These are phyloP conservation scores for Cubamyces lactineus DNA, from an alignment of 768 basidiomycete species.

Conservation along the genomic window DNA sequence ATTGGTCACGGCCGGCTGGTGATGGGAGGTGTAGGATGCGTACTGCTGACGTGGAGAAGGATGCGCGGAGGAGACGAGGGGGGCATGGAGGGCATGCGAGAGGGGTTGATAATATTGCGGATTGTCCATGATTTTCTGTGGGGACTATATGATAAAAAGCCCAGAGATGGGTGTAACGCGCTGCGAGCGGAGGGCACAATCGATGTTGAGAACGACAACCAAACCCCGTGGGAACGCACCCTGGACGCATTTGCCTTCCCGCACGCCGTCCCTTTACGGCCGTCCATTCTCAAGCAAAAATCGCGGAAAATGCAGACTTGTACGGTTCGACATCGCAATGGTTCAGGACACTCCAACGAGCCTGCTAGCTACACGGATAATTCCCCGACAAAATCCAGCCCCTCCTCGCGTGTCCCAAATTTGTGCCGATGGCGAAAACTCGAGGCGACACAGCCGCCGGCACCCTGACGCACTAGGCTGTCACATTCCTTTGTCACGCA, in stretches of 20 bases:
- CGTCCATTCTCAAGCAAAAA: not conserved
- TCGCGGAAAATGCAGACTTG: not conserved
- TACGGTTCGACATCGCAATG: not conserved
- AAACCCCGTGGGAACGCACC: conserved; percentile 30
- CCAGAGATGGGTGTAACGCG: conserved; percentile 30
- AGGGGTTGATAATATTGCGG: conserved; percentile 83
- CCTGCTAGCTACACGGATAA: not conserved
- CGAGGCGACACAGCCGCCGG: conserved; percentile 26
- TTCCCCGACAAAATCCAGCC: not conserved
- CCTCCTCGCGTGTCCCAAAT: conserved; percentile 19
- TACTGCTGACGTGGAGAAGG: conserved; percentile 33
- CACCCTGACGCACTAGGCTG: not conserved
- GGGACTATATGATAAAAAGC: conserved; percentile 25
- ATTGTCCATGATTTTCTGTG: conserved; percentile 54
- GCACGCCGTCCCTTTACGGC: conserved; percentile 13
- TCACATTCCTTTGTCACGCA: conserved; percentile 10
- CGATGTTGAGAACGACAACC: conserved; percentile 31
- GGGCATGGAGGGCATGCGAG: conserved; percentile 76
- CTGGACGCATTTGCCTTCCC: conserved; percentile 18
- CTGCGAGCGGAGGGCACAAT: conserved; percentile 30
- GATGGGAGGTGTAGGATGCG: conserved; percentile 34
- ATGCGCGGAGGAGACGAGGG: conserved; percentile 36
- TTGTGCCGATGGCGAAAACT: conserved; percentile 25
- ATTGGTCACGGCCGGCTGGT: conserved; percentile 33
- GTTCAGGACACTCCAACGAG: not conserved